Conservation (phyloP, 768 basidiomycete species). For the Tricholoma saponaceum region DNA sequence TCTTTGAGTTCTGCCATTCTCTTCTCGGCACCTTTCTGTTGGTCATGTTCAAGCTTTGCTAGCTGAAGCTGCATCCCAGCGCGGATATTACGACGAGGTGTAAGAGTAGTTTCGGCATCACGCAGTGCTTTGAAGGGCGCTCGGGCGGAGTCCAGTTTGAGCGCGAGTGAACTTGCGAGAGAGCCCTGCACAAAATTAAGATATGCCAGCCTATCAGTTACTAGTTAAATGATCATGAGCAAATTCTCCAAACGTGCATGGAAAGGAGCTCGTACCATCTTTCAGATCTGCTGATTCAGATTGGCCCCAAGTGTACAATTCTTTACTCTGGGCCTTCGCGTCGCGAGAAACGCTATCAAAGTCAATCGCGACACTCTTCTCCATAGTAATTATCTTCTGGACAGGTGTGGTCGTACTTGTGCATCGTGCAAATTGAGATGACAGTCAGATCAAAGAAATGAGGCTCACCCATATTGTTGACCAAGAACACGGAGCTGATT, state of each 20-base stretch:
- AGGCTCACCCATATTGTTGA: slow-evolving; percentile 66
- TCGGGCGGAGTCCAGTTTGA: slow-evolving; percentile 61
- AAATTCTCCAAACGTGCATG: slow-evolving; percentile 2
- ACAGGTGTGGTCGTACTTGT: slow-evolving; percentile 55
- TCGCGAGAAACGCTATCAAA: slow-evolving; percentile 65
- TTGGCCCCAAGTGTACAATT: slow-evolving; percentile 84
- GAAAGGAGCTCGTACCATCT: slow-evolving; percentile 48
- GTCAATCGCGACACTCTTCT: slow-evolving; percentile 77
- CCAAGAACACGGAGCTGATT: slow-evolving; percentile 71
- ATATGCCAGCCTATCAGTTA: slow-evolving; percentile 79
- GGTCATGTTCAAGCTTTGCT: slow-evolving; percentile 59
- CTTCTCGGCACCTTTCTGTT: slow-evolving; percentile 60
- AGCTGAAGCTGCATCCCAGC: slow-evolving; percentile 57
- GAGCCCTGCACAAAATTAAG: slow-evolving; percentile 75
- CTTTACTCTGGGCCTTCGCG: slow-evolving; percentile 72
- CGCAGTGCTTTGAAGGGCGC: slow-evolving; percentile 67
- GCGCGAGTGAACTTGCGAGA: slow-evolving; percentile 55
- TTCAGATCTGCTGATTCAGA: slow-evolving; percentile 65
- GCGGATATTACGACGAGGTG: slow-evolving; percentile 61
- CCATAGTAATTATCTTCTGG: slow-evolving; percentile 75
- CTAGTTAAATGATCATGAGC: slow-evolving; percentile 29
- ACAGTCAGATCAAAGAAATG: background rate
- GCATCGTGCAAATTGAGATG: slow-evolving; percentile 6
- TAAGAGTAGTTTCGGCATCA: slow-evolving; percentile 59
- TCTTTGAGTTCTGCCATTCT: slow-evolving; percentile 67